These are phyloP conservation scores for Amoebophrya sp. DNA, from an alignment of 169 alveolate species.

Conservation along the genomic window DNA sequence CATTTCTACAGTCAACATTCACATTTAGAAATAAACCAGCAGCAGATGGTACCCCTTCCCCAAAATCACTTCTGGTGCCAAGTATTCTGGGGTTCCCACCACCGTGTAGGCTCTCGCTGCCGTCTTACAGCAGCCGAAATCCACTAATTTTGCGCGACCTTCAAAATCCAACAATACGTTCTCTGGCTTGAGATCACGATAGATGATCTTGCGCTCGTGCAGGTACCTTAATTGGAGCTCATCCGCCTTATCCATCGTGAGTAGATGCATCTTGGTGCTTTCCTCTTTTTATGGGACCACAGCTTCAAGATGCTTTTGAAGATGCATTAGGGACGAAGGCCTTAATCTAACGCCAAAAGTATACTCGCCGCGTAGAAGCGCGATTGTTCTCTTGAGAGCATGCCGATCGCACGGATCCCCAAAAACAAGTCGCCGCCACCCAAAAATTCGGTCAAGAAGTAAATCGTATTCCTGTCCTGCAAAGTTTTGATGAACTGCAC, in stretches of 20 bases:
- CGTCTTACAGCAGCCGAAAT: conserved; percentile 89
- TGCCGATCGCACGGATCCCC: conserved; percentile 56
- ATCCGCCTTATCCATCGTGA: no score
- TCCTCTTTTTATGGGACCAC: no score
- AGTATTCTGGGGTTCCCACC: conserved; percentile 89
- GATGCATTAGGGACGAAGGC: no score
- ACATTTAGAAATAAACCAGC: no score
- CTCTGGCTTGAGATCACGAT: conserved; percentile 84
- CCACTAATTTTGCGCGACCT: conserved; percentile 89
- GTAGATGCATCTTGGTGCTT: no score
- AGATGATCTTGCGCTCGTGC: conserved; percentile 48
- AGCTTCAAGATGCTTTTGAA: no score
- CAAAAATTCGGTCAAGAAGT: conserved; percentile 56
- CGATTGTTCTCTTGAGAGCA: conserved; percentile 52
- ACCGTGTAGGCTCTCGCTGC: conserved; percentile 81
- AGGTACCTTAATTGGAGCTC: conserved; percentile 57
- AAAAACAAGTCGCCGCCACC: conserved; percentile 61
- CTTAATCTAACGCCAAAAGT: no score
- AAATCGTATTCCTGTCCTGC: conserved; percentile 54
- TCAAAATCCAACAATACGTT: conserved; percentile 85
- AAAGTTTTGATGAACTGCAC: conserved; percentile 57
- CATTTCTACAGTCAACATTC: no score
- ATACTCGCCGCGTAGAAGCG: no score
- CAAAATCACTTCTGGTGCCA: conserved; percentile 84
- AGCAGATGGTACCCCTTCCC: conserved; percentile 75